Evolutionary conservation across 345 rosid species (phyloP), one percentile per base, ranked within the genome.

Genomic region (Bruguiera parviflora): DNA sequence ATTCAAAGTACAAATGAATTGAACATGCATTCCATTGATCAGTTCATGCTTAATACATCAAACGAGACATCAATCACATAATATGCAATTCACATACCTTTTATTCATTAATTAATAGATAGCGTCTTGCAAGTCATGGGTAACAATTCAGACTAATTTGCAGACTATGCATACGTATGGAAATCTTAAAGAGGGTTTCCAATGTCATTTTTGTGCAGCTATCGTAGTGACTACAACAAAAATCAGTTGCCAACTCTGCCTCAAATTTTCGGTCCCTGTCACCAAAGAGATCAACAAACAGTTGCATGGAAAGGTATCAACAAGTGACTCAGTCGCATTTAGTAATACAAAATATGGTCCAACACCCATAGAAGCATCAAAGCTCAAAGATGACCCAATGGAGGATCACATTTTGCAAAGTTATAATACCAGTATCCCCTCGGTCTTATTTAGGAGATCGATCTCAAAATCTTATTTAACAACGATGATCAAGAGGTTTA

Each of bases 331-430:
- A 29, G 7, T 49, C 53, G 37, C 43, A 46, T 61, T 31, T 18
- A n/a, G 43, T 43, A 24, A 9, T 56, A 24, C 16, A 56, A 13
- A 10, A 27, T 25, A 9, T 56, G 59, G 2, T 15, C 59, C 59
- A 22, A 56, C 24, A 10, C 29, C 29, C 59, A 24, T 10, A 10
- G 18, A 10, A 24, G 59, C 29, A n/a, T 55, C 4, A n/a, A 53
- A 29, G 7, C 16, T 24, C 27, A 55, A 55, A 55, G 59, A 8
- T 55, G 28, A 21, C 28, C 28, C 59, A 3, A 10, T 22, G 5
- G 47, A 66, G 76, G 56, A 67, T 73, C 68, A 60, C 77, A 61
- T 33, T 33, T 58, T 58, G 37, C 70, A 58, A 72, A 49, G 22
- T 51, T 9, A 27, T 15, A 55, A 55, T 21, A 22, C 9, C 24